Percentiles rank a stretch among this genome's conserved stretches.
Conservation (phyloP, 148 eudicot species). For the Rhododendron williamsianum region DNA sequence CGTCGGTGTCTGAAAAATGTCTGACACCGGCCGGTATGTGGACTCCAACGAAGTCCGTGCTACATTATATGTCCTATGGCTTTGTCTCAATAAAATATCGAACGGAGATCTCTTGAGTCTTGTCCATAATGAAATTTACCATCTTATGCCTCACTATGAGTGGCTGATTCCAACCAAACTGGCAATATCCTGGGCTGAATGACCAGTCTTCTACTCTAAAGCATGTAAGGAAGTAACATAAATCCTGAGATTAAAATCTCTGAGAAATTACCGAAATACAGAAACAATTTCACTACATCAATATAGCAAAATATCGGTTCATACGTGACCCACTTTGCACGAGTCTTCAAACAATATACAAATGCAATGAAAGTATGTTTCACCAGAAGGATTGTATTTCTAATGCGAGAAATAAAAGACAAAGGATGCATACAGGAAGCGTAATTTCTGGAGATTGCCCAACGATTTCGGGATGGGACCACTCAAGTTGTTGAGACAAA, state of each 20-base stretch:
- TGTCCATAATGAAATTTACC: not conserved
- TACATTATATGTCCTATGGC: not conserved
- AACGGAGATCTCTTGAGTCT: not conserved
- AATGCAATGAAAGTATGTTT: not conserved
- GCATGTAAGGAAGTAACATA: not conserved
- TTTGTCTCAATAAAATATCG: not conserved
- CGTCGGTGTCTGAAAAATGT: too few relatives aligned
- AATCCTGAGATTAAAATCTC: not conserved
- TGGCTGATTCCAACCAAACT: not conserved
- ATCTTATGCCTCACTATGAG: not conserved
- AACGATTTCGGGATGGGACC: constrained; percentile 66
- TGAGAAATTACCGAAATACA: not conserved
- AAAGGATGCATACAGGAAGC: constrained; percentile 58
- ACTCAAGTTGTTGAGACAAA: constrained; percentile 52
- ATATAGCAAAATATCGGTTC: not conserved
- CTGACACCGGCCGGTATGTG: too few relatives aligned
- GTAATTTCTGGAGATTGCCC: constrained; percentile 58
- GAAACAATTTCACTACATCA: not conserved
- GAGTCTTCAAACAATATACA: not conserved
- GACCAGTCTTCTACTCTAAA: not conserved
- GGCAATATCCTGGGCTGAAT: not conserved
- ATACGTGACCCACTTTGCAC: not conserved
- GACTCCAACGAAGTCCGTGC: too few relatives aligned
- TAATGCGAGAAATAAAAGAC: not conserved
- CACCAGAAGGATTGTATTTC: not conserved